Base-by-base conservation (phyloP, 768 basidiomycete species). In the Amylocystis lapponica region DNA sequence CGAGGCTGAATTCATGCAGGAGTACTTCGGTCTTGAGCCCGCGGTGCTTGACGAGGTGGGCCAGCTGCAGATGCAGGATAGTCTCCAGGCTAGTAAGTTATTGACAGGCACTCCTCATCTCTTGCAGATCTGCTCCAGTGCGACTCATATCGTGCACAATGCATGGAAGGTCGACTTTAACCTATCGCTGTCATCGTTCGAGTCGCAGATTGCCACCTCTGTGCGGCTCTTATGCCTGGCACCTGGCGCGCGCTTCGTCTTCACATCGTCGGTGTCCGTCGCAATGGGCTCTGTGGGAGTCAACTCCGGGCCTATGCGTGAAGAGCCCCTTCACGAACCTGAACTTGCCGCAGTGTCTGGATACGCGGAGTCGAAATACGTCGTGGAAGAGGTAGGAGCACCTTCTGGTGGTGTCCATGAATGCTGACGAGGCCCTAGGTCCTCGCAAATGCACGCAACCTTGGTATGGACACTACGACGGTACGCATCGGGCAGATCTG, bases 351-450 rank as follows among this genome's bases (percentile, higher is more conserved):
- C 64, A 12, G 63, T 27, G 7, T 53, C 58, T 14, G 71, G 70
- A 0, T 77, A 77, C 37, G 65, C 70, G 12, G 72, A 74, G 45
- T 55, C 62, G 0, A 78, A 78, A 51, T 75, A 69, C 44, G 48
- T 66, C 3, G 48, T 66, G 0, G 72, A 75, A 53, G 51, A 70
- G 61, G 55, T 75, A 7, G 61, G 77, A 21, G 56, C 55, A 27
- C 12, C n/a, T n/a, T n/a, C n/a, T n/a, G n/a, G n/a, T n/a, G n/a
- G n/a, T n/a, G n/a, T n/a, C n/a, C n/a, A n/a, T n/a, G n/a, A n/a
- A n/a, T n/a, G n/a, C n/a, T n/a, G n/a, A n/a, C n/a, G n/a, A n/a
- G n/a, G n/a, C n/a, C n/a, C 16, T 10, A 55, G 53, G 17, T 55
- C 19, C 45, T 55, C n/a, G 45, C 44, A 9, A 39, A 29, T 11